Evolutionary conservation across 208 protist species (phyloP), one percentile per base, ranked within the genome.

Genomic region (Crithidia mellificae): DNA sequence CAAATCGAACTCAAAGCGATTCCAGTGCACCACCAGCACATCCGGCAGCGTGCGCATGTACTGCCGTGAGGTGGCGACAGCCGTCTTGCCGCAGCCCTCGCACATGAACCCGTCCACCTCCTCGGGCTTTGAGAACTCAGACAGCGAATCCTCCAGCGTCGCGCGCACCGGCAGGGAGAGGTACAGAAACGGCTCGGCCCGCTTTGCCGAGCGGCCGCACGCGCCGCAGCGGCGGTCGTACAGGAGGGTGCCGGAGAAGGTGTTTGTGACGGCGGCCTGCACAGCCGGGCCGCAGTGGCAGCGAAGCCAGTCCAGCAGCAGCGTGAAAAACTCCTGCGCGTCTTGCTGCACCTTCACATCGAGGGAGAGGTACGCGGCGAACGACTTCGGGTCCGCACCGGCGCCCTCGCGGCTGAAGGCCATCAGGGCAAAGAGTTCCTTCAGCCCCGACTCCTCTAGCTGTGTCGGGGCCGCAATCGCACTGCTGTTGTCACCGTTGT

Each of bases 1-100:
- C 50, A 80, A 22, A 59, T 92, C 83, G 65, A 88, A 95, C 50
- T 80, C 81, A 59, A 95, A 95, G 20, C 87, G 81, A 52, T 95
- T 92, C 44, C 88, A 72, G 63, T 95, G 86, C 0, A 95, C 51
- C 12, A 92, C 51, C 24, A 95, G 61, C 14, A 92, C 84, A n/a
- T 89, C 80, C 1, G 90, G 90, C 39, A 95, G 69, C 7, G 70
- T 85, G 44, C 85, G 82, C 51, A 95, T 66, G 61, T 91, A 92
- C 74, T 85, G 86, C 9, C 69, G 73, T 19, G 83, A 92, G 14
- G 80, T 90, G n/a, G 84, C 90, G 27, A 69, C 79, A n/a, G 72
- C 75, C 12, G 65, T 77, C 56, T 72, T 58, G 34, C 77, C 74
- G 68, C 89, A 94, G 36, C 66, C 75, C 36, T 90, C 86, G 54